A percentile compares a stretch with the other conserved stretches of the same genome.
Conservation (phyloP, 129 eudicot species). For the Logfia minima region DNA sequence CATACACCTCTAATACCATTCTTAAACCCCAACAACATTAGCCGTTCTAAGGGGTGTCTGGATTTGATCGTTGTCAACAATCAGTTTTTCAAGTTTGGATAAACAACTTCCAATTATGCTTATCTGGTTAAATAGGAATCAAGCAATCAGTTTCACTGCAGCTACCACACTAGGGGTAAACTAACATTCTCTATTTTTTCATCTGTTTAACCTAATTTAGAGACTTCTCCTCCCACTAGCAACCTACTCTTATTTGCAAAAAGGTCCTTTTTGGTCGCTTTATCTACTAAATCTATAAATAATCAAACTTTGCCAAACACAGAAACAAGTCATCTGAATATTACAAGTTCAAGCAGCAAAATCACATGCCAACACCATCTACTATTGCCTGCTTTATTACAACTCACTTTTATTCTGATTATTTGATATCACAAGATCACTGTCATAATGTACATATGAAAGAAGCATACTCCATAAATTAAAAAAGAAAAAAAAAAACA, state of each 20-base stretch:
- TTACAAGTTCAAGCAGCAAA: too few relatives aligned
- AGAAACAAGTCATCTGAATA: too few relatives aligned
- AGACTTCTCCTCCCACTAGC: background rate
- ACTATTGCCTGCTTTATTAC: too few relatives aligned
- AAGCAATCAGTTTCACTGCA: background rate
- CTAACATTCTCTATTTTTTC: background rate
- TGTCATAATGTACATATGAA: background rate
- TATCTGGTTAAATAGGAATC: background rate
- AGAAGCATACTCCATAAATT: too few relatives aligned
- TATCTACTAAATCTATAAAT: too few relatives aligned
- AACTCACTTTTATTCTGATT: too few relatives aligned
- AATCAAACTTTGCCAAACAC: too few relatives aligned
- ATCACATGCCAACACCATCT: too few relatives aligned
- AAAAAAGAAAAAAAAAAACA: too few relatives aligned
- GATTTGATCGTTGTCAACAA: background rate
- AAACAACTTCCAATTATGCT: background rate
- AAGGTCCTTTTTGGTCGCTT: too few relatives aligned
- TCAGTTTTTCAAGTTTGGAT: background rate
- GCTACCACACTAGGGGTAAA: background rate
- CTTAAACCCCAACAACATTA: background rate
- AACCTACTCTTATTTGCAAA: background rate
- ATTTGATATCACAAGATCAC: background rate
- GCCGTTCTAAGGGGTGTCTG: background rate
- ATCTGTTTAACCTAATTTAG: constrained; percentile 5
- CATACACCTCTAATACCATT: background rate